These are phyloP conservation scores for Xylariaceae sp. DNA, from an alignment of 2,329 filamentous ascomycete species.

Conservation along the genomic window DNA sequence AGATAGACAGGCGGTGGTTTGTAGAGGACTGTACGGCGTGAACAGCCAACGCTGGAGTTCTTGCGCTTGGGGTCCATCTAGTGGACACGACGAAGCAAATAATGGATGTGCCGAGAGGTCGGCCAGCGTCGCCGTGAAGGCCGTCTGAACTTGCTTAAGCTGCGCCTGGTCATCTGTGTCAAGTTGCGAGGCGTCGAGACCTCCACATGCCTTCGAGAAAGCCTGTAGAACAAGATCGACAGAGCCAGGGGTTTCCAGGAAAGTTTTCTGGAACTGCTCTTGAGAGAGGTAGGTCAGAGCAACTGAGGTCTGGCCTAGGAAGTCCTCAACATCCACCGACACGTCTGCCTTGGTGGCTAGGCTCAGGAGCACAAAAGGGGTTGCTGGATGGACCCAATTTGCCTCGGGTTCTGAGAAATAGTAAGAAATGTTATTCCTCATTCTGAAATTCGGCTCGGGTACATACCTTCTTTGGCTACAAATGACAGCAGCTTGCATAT, in stretches of 20 bases:
- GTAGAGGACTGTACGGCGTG: conserved; percentile 38
- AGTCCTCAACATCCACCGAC: conserved; percentile 49
- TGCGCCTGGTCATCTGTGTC: conserved; percentile 44
- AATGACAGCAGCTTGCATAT: conserved; percentile 55
- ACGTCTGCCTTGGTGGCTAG: conserved; percentile 39
- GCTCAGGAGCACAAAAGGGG: conserved; percentile 45
- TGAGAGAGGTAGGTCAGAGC: conserved; percentile 54
- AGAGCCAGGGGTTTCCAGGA: conserved; percentile 37
- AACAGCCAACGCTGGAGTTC: conserved; percentile 46
- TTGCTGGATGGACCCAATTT: conserved; percentile 38
- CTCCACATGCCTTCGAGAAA: conserved; percentile 44
- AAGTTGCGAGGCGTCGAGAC: conserved; percentile 34
- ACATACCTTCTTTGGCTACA: conserved; percentile 45
- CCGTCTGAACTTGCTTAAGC: conserved; percentile 44
- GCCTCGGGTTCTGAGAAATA: conserved; percentile 40
- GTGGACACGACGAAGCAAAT: conserved; percentile 39
- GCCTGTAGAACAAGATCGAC: conserved; percentile 42
- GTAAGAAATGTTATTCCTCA: conserved; percentile 4
- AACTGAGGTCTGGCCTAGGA: conserved; percentile 46
- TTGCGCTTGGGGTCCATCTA: conserved; percentile 37
- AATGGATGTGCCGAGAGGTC: conserved; percentile 46
- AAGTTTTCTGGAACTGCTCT: conserved; percentile 44
- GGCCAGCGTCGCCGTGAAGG: conserved; percentile 47
- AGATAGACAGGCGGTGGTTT: conserved; percentile 55
- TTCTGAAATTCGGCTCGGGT: background rate